These are phyloP conservation scores for Leishmania tropica DNA, from an alignment of 208 protist species.

Conservation along the genomic window DNA sequence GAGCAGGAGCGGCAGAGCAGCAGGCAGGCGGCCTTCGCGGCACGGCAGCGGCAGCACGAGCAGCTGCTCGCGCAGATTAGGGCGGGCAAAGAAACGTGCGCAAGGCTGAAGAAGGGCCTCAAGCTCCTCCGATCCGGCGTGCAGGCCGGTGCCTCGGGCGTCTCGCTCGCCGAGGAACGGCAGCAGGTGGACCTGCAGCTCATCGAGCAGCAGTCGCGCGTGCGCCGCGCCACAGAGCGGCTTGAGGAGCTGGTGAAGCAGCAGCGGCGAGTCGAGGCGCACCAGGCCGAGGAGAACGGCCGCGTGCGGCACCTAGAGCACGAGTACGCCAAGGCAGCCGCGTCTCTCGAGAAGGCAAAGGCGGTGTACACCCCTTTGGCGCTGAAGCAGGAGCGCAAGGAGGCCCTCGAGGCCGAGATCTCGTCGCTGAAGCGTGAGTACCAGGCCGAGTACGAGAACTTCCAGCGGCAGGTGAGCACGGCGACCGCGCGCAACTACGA, in stretches of 20 bases:
- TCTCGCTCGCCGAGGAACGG: constrained; percentile 83
- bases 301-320: constrained; percentile 37
- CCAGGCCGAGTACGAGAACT: constrained; percentile 62
- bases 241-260: constrained; percentile 53
- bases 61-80: constrained; percentile 54
- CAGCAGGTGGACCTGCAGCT: constrained; percentile 64
- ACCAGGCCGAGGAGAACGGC: constrained; percentile 40
- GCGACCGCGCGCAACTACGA: constrained; percentile 49
- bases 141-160: constrained; percentile 68
- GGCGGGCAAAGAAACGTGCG: constrained; percentile 48
- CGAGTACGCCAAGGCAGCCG: constrained; percentile 34
- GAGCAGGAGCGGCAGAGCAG: constrained; percentile 54
- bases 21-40: constrained; percentile 48
- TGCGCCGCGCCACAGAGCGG: constrained; percentile 52
- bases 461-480: constrained; percentile 56
- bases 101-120: constrained; percentile 70
- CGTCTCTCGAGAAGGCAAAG: constrained; percentile 41
- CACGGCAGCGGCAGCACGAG: constrained; percentile 41
- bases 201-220: constrained; percentile 48
- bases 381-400: constrained; percentile 42
- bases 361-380: constrained; percentile 36
- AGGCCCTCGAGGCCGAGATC: constrained; percentile 46
- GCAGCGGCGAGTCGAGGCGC: constrained; percentile 41
- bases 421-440: constrained; percentile 51
- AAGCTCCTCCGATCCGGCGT: constrained; percentile 82